These are phyloP conservation scores for Irpex rosettiformis DNA, from an alignment of 1,284 basidiomycete species.

Conservation along the genomic window DNA sequence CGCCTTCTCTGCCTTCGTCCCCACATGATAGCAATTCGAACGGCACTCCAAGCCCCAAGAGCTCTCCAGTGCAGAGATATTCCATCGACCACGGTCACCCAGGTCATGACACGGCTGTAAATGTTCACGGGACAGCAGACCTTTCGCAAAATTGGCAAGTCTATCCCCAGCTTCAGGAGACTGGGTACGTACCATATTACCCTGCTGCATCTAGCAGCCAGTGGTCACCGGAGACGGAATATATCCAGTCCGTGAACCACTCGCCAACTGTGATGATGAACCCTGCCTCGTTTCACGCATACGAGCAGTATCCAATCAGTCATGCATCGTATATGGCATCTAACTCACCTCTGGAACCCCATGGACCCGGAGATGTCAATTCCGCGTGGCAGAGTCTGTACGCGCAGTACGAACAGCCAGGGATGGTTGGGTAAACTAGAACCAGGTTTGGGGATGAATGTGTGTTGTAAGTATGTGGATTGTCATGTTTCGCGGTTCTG, in stretches of 20 bases:
- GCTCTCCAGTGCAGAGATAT: constrained; percentile 11
- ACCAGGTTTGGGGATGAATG: no score
- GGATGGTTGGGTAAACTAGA: constrained; percentile 2
- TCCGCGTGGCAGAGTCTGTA: constrained; percentile 29
- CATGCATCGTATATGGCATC: constrained; percentile 15
- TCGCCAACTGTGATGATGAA: constrained; percentile 8
- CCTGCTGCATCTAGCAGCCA: not conserved
- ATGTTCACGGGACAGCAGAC: constrained; percentile 3
- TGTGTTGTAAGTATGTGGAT: no score
- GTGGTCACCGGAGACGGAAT: constrained; percentile 13
- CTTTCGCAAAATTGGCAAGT: constrained; percentile 21
- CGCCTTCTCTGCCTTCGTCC: constrained; percentile 45
- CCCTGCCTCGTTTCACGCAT: constrained; percentile 10
- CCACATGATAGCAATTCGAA: constrained; percentile 22
- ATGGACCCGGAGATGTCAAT: constrained; percentile 24
- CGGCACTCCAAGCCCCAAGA: constrained; percentile 12
- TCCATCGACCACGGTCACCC: constrained; percentile 1
- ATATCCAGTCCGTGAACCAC: constrained; percentile 7
- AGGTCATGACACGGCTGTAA: not conserved
- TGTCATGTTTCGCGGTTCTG: no score
- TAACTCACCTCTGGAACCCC: constrained; percentile 20
- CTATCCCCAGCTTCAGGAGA: constrained; percentile 3
- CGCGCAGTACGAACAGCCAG: constrained; percentile 21
- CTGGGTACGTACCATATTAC: constrained; percentile 9
- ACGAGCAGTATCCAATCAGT: constrained; percentile 10